These are phyloP conservation scores for Fusarium begoniae DNA, from an alignment of 2,329 filamentous ascomycete genomes.

Conservation along the genomic window DNA sequence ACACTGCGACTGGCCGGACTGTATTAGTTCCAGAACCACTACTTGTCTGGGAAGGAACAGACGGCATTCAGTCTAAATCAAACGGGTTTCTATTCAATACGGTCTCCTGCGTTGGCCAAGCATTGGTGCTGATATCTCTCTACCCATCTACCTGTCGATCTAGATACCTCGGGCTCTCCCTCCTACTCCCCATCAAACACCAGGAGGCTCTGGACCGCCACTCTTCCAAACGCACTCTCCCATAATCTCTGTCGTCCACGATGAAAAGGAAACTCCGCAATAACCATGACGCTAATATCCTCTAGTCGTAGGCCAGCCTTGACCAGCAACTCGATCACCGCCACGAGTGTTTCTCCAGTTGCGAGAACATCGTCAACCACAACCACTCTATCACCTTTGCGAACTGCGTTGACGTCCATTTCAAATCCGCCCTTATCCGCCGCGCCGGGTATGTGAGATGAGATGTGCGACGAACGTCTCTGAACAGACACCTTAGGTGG, in stretches of 20 bases:
- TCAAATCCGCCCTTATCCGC: conserved; percentile 54
- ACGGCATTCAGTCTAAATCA: accelerated
- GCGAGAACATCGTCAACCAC: conserved; percentile 68
- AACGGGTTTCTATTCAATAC: not conserved
- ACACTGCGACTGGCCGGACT: not conserved
- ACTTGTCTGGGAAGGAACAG: not conserved
- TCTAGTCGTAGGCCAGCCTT: conserved; percentile 53
- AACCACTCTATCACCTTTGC: conserved; percentile 55
- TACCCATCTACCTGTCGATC: too few species aligned
- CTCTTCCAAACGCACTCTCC: conserved; percentile 58
- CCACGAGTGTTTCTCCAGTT: conserved; percentile 63
- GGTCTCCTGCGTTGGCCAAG: accelerated
- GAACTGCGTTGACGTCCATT: conserved; percentile 56
- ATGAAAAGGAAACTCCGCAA: conserved; percentile 65
- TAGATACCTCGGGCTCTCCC: accelerated
- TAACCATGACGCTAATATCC: conserved; percentile 59
- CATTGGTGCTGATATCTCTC: too few species aligned
- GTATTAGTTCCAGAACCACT: not conserved
- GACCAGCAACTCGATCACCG: conserved; percentile 58
- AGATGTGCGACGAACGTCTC: conserved; percentile 64
- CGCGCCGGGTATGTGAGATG: conserved; percentile 48
- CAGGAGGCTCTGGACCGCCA: conserved; percentile 62
- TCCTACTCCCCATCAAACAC: conserved; percentile 44
- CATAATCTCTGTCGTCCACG: conserved; percentile 59
- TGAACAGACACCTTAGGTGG: conserved; percentile 60